These are phyloP conservation scores for Henningerozyma blattae DNA, from an alignment of 805 yeast species.

Conservation along the genomic window DNA sequence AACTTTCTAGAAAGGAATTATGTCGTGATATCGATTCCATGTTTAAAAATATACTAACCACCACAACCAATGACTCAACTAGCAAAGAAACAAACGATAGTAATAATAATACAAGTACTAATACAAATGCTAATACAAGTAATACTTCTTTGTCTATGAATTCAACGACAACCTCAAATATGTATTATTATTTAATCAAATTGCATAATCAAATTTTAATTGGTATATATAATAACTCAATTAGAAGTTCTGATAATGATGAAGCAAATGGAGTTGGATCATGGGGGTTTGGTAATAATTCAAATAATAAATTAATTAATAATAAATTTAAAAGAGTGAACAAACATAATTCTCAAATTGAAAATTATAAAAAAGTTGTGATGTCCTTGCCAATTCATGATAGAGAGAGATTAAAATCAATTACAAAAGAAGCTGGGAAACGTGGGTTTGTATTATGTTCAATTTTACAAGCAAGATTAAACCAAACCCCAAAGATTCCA, in stretches of 20 bases:
- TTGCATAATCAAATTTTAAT: slow-evolving; percentile 75
- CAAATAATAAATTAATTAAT: slow-evolving; percentile 33
- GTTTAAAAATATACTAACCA: slow-evolving; percentile 25
- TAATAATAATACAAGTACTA: background rate
- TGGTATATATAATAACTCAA: slow-evolving; percentile 73
- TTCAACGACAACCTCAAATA: no score
- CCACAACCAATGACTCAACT: background rate
- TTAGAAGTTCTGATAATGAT: slow-evolving; percentile 44
- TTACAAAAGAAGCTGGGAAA: slow-evolving; percentile 75
- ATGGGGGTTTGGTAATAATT: slow-evolving; percentile 38
- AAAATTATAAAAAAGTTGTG: slow-evolving; percentile 71
- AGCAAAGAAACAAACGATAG: slow-evolving; percentile 11
- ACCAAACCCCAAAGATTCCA: slow-evolving; percentile 65
- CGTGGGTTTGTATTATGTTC: slow-evolving; percentile 59
- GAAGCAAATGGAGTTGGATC: slow-evolving; percentile 44
- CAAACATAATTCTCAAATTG: slow-evolving; percentile 57
- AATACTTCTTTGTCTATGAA: no score
- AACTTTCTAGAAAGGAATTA: slow-evolving; percentile 65
- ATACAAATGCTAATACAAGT: slow-evolving; percentile 2
- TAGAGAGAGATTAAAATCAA: slow-evolving; percentile 70
- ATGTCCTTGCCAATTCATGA: slow-evolving; percentile 79
- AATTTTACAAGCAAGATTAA: slow-evolving; percentile 54
- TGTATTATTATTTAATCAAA: slow-evolving; percentile 11
- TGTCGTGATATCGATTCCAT: slow-evolving; percentile 45
- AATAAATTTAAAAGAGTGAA: slow-evolving; percentile 30